Evolutionary conservation across 306 rosid species (phyloP), one percentile per base, ranked within the genome.

Genomic region (Quercus glauca): DNA sequence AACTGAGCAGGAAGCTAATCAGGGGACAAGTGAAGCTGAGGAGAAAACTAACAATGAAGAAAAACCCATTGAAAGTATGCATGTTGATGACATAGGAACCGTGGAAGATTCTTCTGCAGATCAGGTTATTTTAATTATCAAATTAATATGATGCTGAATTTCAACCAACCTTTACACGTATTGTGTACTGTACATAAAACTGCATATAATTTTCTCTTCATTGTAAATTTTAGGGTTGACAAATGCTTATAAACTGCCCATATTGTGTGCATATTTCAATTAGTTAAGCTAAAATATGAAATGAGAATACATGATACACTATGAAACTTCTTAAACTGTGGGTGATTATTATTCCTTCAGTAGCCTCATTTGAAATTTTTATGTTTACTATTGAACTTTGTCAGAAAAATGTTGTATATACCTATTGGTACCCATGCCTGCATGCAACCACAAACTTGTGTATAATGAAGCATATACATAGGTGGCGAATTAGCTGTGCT

Each of bases 111-210:
- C 91, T 81, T 71, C 85, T 55, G 33, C 73, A 59, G 78, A 82
- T 79, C 83, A 90, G 97, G 95, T 92, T 80, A 20, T 73, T 51
- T 56, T 74, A 73, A 68, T 69, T 67, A 29, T 51, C 15, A 26
- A 14, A 26, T 28, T 63, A 28, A 61, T 75, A n/a, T 61, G 43
- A 43, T 70, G 80, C 64, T 74, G 51, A 64, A 77, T 25, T 74
- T 81, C 77, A 63, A 73, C 53, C 57, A 81, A 75, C 60, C 72
- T 57, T 78, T 28, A 58, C 57, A 68, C 14, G 0, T 63, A 28
- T 26, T 26, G 29, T 14, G 35, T 26, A 63, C 69, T 28, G 10
- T 25, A 63, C n/a, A 15, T 28, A 63, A 49, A 49, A 49, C 12
- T 5, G 12, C 41, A 13, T 63, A 15, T 14, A 28, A 26, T 63